phyloP scores from a whole-genome alignment of 805 yeast species.

The Myxozyma mucilagina region DNA sequence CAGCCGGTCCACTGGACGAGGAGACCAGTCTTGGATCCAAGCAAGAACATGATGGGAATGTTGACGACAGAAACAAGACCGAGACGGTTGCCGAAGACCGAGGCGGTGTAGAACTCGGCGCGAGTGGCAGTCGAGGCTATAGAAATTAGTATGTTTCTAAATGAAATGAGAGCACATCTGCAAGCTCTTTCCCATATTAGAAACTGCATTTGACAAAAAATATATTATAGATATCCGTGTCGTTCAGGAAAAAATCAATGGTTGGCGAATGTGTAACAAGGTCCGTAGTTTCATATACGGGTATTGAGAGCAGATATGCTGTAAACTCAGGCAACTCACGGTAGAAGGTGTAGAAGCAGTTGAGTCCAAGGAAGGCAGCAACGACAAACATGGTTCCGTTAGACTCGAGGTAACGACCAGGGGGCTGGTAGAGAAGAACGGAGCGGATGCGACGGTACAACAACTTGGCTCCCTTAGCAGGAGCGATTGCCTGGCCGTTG shows the following conservation, averaged over 20 bases:
- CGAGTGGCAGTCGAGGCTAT: constrained; percentile 9
- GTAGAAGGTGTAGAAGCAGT: constrained; percentile 32
- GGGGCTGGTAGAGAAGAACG: constrained; percentile 30
- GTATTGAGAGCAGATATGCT: neutral
- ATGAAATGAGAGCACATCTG: too few relatives aligned
- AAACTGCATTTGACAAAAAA: neutral
- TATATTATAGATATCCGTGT: too few relatives aligned
- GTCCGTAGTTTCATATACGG: neutral
- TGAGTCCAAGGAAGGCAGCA: constrained; percentile 25
- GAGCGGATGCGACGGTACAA: constrained; percentile 27
- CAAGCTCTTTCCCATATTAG: neutral
- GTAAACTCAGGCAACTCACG: constrained; percentile 5
- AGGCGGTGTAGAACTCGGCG: constrained; percentile 13
- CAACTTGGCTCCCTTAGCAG: constrained; percentile 21
- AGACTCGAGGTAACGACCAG: constrained; percentile 33
- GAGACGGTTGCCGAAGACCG: constrained; percentile 30
- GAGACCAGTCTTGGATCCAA: constrained; percentile 33
- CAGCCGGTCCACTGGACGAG: constrained; percentile 34
- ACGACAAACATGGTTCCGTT: constrained; percentile 32
- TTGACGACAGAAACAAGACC: constrained; percentile 32
- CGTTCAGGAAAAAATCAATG: too few relatives aligned
- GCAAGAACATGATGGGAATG: constrained; percentile 33
- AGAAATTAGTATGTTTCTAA: neutral
- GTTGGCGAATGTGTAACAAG: too few relatives aligned
- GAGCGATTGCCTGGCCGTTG: constrained; percentile 21